Percentiles rank a stretch among this genome's conserved stretches.
These are phyloP conservation scores for Lachnum nothofagi DNA, from an alignment of 2,329 filamentous ascomycete species.

Conservation along the genomic window DNA sequence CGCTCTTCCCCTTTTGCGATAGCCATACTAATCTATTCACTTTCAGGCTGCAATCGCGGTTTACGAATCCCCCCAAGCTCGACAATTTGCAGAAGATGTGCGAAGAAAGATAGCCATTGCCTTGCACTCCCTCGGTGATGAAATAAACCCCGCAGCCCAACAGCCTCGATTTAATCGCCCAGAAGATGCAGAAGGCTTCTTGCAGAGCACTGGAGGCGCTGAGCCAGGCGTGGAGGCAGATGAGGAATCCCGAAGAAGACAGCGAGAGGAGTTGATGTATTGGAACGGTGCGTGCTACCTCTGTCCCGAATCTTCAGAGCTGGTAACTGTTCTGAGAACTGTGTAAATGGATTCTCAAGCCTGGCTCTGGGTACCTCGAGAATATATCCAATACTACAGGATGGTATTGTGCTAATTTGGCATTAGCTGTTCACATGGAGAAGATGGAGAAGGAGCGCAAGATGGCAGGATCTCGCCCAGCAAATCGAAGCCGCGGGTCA, in stretches of 20 bases:
- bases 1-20: not conserved
- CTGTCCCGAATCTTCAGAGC: too few relatives aligned
- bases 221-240: slow-evolving; percentile 55
- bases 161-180: slow-evolving; percentile 59
- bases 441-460: slow-evolving; percentile 39
- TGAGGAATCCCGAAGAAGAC: slow-evolving; percentile 54
- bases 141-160: slow-evolving; percentile 37
- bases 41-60: slow-evolving; percentile 37
- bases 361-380: too few relatives aligned
- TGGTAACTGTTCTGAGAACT: too few relatives aligned
- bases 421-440: slow-evolving; percentile 46
- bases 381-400: too few relatives aligned
- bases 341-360: too few relatives aligned
- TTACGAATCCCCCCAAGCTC: slow-evolving; percentile 60
- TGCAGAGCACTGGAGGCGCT: slow-evolving; percentile 43
- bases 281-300: too few relatives aligned
- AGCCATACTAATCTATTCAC: slow-evolving; percentile 14
- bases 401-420: too few relatives aligned
- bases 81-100: slow-evolving; percentile 56
- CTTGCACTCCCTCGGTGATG: slow-evolving; percentile 54
- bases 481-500: slow-evolving; percentile 27
- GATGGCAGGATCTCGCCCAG: slow-evolving; percentile 22
- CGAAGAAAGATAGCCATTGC: slow-evolving; percentile 57
- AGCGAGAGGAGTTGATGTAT: slow-evolving; percentile 61
- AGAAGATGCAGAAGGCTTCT: slow-evolving; percentile 61